phyloP scores from a whole-genome alignment of 2,329 filamentous ascomycete species.

The Escovopsis weberi region DNA sequence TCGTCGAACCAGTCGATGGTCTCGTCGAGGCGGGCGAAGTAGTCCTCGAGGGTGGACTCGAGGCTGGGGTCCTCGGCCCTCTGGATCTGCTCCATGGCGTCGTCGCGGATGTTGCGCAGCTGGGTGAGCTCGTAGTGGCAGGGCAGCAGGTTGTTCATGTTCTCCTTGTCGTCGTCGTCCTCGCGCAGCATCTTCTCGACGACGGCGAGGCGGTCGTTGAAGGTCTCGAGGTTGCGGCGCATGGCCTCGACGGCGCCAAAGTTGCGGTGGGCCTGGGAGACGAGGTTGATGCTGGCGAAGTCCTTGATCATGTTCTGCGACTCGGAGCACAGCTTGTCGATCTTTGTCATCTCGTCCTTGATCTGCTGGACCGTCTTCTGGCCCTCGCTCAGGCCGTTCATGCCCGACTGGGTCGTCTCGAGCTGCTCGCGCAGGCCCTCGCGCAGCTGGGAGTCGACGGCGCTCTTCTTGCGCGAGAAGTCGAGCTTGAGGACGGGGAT shows the following conservation, averaged over 20 bases:
- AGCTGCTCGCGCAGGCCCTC: constrained; percentile 82
- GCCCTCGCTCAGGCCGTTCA: constrained; percentile 75
- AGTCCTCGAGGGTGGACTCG: constrained; percentile 73
- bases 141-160: constrained; percentile 80
- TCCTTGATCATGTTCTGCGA: constrained; percentile 96
- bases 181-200: constrained; percentile 67
- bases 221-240: constrained; percentile 78
- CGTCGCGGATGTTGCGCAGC: constrained; percentile 84
- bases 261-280: constrained; percentile 90
- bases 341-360: constrained; percentile 97
- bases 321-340: constrained; percentile 93
- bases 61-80: constrained; percentile 57
- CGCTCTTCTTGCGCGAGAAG: constrained; percentile 85
- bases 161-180: constrained; percentile 78
- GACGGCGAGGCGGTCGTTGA: constrained; percentile 60
- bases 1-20: constrained; percentile 93
- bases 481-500: constrained; percentile 79
- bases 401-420: constrained; percentile 85
- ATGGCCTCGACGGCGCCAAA: constrained; percentile 90
- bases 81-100: constrained; percentile 92
- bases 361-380: constrained; percentile 85
- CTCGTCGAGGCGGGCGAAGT: constrained; percentile 75
- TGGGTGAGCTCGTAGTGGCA: constrained; percentile 88
- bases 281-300: constrained; percentile 82
- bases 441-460: constrained; percentile 80